Evolutionary conservation across 345 rosid genomes (phyloP), one percentile per base, ranked within the genome.

Genomic region (Barbarea vulgaris): DNA sequence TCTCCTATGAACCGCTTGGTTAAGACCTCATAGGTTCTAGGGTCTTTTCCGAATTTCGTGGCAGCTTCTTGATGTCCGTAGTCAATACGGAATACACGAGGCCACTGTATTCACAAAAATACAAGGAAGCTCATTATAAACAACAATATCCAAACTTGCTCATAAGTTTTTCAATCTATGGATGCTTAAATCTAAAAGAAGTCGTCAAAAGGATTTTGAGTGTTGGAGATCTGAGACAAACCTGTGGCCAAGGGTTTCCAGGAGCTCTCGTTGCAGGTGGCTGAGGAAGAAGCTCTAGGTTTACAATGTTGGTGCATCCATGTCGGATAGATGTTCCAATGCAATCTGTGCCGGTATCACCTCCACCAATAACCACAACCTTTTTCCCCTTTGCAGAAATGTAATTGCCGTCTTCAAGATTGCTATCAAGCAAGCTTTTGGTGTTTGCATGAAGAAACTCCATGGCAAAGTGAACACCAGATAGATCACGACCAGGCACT

Each of bases 161-260:
- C 28, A 54, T 6, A 24, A 31, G 25, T 21, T 41, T 5, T 25
- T 15, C 33, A 42, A 28, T 4, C 36, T 10, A 61, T 3, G 21
- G 46, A 59, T 68, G 47, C 39, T 44, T 15, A 44, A 57, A 37
- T 67, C 63, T 28, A 14, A 50, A 21, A 42, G 21, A 12, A 25
- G 9, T 4, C 13, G 7, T 6, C 11, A 15, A 55, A 56, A 55
- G 28, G 59, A 44, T 12, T 47, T 12, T 47, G 21, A 8, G 37
- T 41, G 36, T 18, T 46, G n/a, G 13, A 8, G 1, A 63, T 25
- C 9, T 9, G 65, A 55, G 30, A 39, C 69, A 62, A 67, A 95
- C 99, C 97, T 96, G 99, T 34, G 99, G 99, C 99, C 99, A 96
- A n/a, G 98, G 99, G 84, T 96, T 96, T 77, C 97, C 97, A 19